These are phyloP conservation scores for Euphorbia tirucalli DNA, from an alignment of 345 rosid genomes.

Conservation along the genomic window DNA sequence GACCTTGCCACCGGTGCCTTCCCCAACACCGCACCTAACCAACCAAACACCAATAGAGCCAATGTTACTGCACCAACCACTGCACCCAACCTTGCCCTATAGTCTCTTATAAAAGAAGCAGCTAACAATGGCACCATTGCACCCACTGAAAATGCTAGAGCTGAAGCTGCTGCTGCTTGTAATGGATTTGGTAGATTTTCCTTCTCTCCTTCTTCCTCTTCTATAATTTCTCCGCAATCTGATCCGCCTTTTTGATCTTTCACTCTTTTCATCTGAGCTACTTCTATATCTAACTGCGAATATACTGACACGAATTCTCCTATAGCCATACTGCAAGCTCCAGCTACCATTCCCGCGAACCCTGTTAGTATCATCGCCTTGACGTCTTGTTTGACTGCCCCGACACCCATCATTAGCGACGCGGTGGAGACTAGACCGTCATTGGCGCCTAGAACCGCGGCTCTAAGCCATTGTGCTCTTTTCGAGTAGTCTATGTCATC, in stretches of 20 bases:
- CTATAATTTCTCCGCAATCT: not conserved
- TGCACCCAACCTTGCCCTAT: conserved; percentile 58
- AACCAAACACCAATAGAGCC: conserved; percentile 63
- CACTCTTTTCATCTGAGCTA: conserved; percentile 72
- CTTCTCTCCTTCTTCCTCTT: conserved; percentile 28
- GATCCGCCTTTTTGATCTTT: conserved; percentile 21
- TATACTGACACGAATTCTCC: conserved; percentile 93
- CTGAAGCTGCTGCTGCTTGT: conserved; percentile 88
- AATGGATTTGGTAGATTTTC: conserved; percentile 67
- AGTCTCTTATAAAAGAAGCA: conserved; percentile 67
- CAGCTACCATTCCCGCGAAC: conserved; percentile 85
- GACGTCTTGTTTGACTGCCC: conserved; percentile 76
- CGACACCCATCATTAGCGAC: conserved; percentile 86
- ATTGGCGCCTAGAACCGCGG: conserved; percentile 91
- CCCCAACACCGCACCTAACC: conserved; percentile 81
- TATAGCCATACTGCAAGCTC: conserved; percentile 97
- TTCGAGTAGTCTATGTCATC: conserved; percentile 63
- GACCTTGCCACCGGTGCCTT: conserved; percentile 57
- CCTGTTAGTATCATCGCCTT: conserved; percentile 83
- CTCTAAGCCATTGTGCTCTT: conserved; percentile 90
- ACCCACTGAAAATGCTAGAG: conserved; percentile 72
- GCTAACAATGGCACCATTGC: conserved; percentile 83
- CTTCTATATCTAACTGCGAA: conserved; percentile 75
- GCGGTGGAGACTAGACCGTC: conserved; percentile 90
- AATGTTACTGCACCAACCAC: conserved; percentile 58